Percentiles rank a stretch among this genome's conserved stretches.
phyloP scores from a whole-genome alignment of 2,329 filamentous ascomycete species.

The Sporothrix phasma region DNA sequence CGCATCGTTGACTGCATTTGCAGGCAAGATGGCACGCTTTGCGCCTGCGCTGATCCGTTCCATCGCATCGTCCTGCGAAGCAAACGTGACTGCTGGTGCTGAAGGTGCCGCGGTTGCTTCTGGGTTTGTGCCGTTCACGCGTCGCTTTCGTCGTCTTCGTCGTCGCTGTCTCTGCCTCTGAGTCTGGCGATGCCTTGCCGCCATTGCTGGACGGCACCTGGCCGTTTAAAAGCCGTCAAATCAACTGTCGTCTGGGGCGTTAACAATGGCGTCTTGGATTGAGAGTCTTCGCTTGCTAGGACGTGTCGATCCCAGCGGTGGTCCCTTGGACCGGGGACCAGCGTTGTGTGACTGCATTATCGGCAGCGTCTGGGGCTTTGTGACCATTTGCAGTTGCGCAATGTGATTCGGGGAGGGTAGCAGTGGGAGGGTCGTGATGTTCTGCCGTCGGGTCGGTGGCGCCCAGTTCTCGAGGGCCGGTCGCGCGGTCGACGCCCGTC shows the following conservation, averaged over 20 bases:
- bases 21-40: neutral
- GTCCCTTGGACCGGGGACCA: neutral
- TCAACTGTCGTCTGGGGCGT: neutral
- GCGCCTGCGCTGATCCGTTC: neutral
- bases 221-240: neutral
- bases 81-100: neutral
- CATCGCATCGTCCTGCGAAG: neutral
- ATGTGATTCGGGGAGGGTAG: neutral
- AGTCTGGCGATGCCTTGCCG: neutral
- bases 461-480: constrained; percentile 1
- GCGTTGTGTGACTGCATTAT: neutral
- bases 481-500: neutral
- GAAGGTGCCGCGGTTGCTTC: neutral
- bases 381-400: neutral
- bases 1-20: neutral
- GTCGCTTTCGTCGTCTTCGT: neutral
- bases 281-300: neutral
- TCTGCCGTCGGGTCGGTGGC: neutral
- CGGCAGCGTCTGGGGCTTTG: neutral
- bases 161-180: neutral
- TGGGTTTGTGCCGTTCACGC: neutral
- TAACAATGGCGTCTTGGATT: neutral
- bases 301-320: neutral
- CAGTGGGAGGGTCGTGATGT: neutral
- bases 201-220: neutral